Evolutionary conservation across 192 early-diverging fungal genomes (phyloP), one percentile per base, ranked within the genome.

Genomic region (Chytriomyces sp.): DNA sequence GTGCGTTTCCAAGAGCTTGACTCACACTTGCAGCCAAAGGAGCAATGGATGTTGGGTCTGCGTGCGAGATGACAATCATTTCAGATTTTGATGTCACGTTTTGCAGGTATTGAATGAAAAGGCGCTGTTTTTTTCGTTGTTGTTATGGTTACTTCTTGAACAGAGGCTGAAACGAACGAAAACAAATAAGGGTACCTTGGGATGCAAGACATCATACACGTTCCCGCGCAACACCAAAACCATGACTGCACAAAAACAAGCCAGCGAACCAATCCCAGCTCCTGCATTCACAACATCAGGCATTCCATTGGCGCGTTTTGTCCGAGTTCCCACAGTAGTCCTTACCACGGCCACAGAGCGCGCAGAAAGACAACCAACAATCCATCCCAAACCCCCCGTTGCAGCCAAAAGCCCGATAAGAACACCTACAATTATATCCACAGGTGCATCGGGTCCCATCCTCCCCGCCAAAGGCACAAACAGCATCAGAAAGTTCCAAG

Each of bases 391-490:
- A 46, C 82, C 84, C 26, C n/a, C 50, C 0, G 65, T 69, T 5
- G 82, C 61, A 71, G 88, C 79, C 64, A 85, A 57, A 63, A 87
- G 77, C 9, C 89, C 90, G 16, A 87, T 82, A 23, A 93, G 79
- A 23, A 87, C 77, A 0, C 85, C 82, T 6, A 92, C 82, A 64
- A 93, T 88, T 18, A 86, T 73, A 72, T 93, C 92, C 5, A 87
- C 86, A 24, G 91, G 90, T 0, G 91, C 82, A 61, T 89, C 85
- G 0, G 86, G 80, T 7, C 92, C 92, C 60, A 88, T 91, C 20
- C 92, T 86, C 7, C 90, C 90, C 9, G 88, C 89, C 65, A 93
- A 78, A 1, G 92, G 92, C 0, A 93, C 89, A 81, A 93, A 89
- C 9, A 91, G 72, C 64, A 90, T 86, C 6, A 89, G 76, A 28